Conservation (phyloP, 805 yeast species). For the Candida pseudofarinosa region DNA sequence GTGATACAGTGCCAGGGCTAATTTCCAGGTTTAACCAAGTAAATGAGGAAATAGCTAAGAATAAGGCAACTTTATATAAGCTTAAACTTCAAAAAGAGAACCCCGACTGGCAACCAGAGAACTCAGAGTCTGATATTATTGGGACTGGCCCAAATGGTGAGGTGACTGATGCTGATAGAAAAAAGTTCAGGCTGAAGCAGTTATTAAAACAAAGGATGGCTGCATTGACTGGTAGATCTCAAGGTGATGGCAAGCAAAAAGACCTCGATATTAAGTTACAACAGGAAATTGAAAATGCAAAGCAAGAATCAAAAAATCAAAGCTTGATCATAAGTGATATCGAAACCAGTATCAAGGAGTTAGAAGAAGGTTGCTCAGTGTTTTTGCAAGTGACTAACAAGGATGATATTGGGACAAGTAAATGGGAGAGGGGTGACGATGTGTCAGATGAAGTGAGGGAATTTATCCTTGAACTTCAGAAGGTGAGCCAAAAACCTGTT, state of each 20-base stretch:
- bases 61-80: slow-evolving; percentile 63
- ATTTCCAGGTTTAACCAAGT: slow-evolving; percentile 58
- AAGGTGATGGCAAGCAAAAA: slow-evolving; percentile 38
- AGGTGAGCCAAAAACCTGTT: not conserved
- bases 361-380: slow-evolving; percentile 48
- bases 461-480: slow-evolving; percentile 24
- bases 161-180: slow-evolving; percentile 77
- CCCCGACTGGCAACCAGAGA: slow-evolving; percentile 54
- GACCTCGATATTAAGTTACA: slow-evolving; percentile 52
- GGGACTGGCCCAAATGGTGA: slow-evolving; percentile 89
- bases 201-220: slow-evolving; percentile 85
- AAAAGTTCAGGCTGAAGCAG: slow-evolving; percentile 77
- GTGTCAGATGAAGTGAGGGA: slow-evolving; percentile 58
- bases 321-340: slow-evolving; percentile 65
- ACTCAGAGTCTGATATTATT: slow-evolving; percentile 38
- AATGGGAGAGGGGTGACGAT: slow-evolving; percentile 82
- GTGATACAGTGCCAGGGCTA: slow-evolving; percentile 66
- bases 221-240: slow-evolving; percentile 72
- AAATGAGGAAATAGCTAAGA: slow-evolving; percentile 63
- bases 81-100: slow-evolving; percentile 52
- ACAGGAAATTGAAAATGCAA: slow-evolving; percentile 49
- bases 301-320: slow-evolving; percentile 51
- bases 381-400: slow-evolving; percentile 38
- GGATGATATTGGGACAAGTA: slow-evolving; percentile 51
- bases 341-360: slow-evolving; percentile 61